These are phyloP conservation scores for Phytophthora meadii DNA, from an alignment of 352 stramenopile species.

Conservation along the genomic window DNA sequence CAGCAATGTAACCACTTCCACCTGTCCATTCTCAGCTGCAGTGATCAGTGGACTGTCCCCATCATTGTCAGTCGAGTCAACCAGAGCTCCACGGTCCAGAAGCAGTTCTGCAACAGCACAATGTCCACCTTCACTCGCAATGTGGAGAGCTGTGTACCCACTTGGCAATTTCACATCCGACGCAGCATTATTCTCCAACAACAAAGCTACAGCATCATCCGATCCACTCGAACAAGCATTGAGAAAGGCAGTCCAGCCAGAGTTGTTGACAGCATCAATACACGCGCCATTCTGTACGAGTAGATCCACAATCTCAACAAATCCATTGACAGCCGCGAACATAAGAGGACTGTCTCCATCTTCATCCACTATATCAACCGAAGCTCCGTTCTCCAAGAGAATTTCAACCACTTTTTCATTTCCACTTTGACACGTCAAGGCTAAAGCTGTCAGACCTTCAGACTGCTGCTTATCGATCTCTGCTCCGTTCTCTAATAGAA, in stretches of 20 bases:
- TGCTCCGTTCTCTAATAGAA: constrained; percentile 1
- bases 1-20: constrained; percentile 11
- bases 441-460: neutral
- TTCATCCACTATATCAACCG: neutral
- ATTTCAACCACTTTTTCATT: neutral
- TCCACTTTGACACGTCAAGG: neutral
- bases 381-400: neutral
- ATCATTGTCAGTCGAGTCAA: neutral
- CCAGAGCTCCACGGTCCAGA: neutral
- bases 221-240: neutral
- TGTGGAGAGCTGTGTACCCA: neutral
- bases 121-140: neutral
- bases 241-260: neutral
- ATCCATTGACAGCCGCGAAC: constrained; percentile 1
- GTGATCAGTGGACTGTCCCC: neutral
- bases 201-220: neutral
- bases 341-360: constrained; percentile 3
- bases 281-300: neutral
- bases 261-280: neutral
- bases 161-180: neutral
- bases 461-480: neutral
- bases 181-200: neutral
- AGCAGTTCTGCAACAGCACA: neutral
- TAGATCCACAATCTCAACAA: neutral
- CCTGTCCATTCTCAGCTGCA: neutral